Base-by-base conservation (phyloP, 371 early-diverging fungal genomes). In the Circinella umbellata region DNA sequence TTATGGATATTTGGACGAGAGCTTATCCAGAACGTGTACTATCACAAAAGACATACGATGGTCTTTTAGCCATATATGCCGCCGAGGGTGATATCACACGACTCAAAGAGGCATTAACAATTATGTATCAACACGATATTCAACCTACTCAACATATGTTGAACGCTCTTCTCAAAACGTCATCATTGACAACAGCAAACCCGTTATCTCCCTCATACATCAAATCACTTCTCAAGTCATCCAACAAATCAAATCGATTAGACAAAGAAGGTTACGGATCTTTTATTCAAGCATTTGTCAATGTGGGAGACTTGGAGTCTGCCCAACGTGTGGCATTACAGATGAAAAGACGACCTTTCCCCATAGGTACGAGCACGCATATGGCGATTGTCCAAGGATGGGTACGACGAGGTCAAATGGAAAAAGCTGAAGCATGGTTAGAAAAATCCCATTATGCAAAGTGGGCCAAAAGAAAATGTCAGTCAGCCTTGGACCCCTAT, bases 401-500 rank as follows among this genome's bases (percentile, higher is more conserved):
- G 67, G 71, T 72, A 5, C 68, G 71, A n/a, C 38, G 70, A n/a
- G 71, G 68, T 1, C 62, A 72, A n/a, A 38, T 74, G 36, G 67
- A 61, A 13, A 61, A 71, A 35, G 78, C 74, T 27, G 15, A 49
- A 9, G 18, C 49, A 5, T 75, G 76, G 74, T 42, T 76, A 13
- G 54, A 67, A 35, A 39, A 38, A 34, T 47, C 37, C n/a, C 51
- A 57, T 0, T 59, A 54, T n/a, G 17, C 42, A 9, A 35, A 13
- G 35, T 34, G 38, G 7, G 57, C 13, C 18, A 34, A 72, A 15
- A 17, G 57, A 18, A 18, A 61, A 15, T 48, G 62, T 38, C 65
- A 74, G 10, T 27, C 61, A 36, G 63, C 63, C 0, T 42, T 78
- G n/a, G 81, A 78, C 48, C 38, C 73, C 1, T 76, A 75, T 73